Percentiles rank a stretch among this genome's conserved stretches.
Evolutionary conservation across 2,329 filamentous ascomycete species (phyloP).

Genomic region (Hawksworthiomyces lignivorus): DNA sequence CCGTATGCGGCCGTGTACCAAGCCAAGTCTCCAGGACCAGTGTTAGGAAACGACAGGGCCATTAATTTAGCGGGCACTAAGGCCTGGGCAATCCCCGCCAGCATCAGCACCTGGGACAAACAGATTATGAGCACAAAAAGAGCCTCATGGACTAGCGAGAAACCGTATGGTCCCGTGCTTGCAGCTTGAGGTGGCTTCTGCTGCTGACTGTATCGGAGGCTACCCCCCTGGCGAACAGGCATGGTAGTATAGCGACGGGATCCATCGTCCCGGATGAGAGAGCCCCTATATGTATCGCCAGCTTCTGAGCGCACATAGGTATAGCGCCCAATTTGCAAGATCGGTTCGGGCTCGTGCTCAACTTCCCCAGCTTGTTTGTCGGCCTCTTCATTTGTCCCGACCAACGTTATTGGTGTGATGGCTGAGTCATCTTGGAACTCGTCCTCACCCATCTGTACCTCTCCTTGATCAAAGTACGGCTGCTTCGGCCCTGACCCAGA

Average conservation of each 20-base stretch:
- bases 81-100: conserved; percentile 38
- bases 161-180: conserved; percentile 14
- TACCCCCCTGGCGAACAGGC: neutral
- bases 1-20: conserved; percentile 54
- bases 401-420: too few species aligned
- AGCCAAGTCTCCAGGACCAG: conserved; percentile 35
- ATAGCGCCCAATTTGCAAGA: conserved; percentile 19
- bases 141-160: conserved; percentile 22
- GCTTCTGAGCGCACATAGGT: conserved; percentile 18
- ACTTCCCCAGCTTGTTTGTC: neutral
- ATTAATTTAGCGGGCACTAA: conserved; percentile 42
- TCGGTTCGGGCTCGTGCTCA: conserved; percentile 13
- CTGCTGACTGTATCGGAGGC: neutral
- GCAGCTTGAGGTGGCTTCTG: neutral
- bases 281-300: conserved; percentile 12
- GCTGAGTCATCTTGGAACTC: too few species aligned
- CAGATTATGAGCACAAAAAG: conserved; percentile 32
- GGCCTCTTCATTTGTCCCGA: neutral
- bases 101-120: conserved; percentile 36
- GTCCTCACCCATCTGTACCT: too few species aligned
- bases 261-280: conserved; percentile 13
- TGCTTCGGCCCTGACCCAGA: too few species aligned
- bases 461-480: too few species aligned
- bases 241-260: conserved; percentile 6
- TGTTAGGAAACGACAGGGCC: conserved; percentile 36